Evolutionary conservation across 2,329 filamentous ascomycete genomes (phyloP).

Genomic region (Ascocoryne sarcoides): DNA sequence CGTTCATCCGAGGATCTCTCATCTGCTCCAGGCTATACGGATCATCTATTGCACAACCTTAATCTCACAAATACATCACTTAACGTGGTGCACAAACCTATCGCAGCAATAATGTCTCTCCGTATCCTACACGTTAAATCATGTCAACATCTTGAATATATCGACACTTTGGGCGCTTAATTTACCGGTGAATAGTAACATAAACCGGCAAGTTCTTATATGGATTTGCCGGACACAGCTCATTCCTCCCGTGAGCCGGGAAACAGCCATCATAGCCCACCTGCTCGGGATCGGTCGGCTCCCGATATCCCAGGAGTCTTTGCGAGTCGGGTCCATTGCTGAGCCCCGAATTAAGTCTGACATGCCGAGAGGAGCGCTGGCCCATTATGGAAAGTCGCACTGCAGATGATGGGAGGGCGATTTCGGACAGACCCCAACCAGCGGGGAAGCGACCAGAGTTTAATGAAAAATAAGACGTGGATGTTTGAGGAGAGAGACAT

Average conservation of each 20-base stretch:
- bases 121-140: slow-evolving; percentile 36
- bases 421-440: no score
- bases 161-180: background rate
- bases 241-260: slow-evolving; percentile 18
- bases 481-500: no score
- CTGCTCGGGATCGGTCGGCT: slow-evolving; percentile 13
- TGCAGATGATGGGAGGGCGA: no score
- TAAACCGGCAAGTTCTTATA: slow-evolving; percentile 55
- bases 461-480: no score
- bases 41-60: slow-evolving; percentile 39
- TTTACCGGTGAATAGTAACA: slow-evolving; percentile 61
- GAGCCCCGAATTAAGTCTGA: background rate
- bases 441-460: no score
- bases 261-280: slow-evolving; percentile 21
- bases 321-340: background rate
- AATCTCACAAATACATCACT: slow-evolving; percentile 5
- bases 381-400: background rate
- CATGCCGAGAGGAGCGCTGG: background rate
- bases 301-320: background rate
- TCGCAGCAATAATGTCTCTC: slow-evolving; percentile 53
- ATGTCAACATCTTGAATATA: no score
- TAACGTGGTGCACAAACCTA: no score
- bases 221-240: slow-evolving; percentile 23
- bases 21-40: slow-evolving; percentile 67
- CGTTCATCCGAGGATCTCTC: slow-evolving; percentile 70